These are phyloP conservation scores for Neospermospora avenae DNA, from an alignment of 2,329 filamentous ascomycete species.

Conservation along the genomic window DNA sequence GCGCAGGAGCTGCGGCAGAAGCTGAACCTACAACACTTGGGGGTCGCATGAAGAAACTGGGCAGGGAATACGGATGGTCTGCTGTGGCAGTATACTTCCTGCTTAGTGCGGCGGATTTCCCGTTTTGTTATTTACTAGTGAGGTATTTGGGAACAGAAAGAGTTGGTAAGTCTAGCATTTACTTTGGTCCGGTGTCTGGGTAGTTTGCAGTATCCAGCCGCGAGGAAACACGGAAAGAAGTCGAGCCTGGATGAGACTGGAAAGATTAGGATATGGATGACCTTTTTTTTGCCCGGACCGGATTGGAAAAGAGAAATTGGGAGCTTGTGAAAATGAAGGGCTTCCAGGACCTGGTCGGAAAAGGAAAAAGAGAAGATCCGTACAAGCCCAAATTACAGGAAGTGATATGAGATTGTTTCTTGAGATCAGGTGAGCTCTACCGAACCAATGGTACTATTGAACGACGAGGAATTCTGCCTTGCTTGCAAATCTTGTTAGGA, in stretches of 20 bases:
- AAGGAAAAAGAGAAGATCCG: background rate
- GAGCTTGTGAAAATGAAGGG: background rate
- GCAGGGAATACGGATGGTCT: conserved; percentile 90
- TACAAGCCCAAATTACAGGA: background rate
- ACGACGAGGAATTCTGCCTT: too few relatives aligned
- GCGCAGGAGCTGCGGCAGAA: conserved; percentile 10
- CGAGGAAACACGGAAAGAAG: background rate
- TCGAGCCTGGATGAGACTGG: background rate
- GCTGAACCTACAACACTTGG: conserved; percentile 27
- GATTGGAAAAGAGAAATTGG: background rate
- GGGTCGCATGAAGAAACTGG: conserved; percentile 68
- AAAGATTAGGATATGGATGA: background rate
- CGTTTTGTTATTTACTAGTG: conserved; percentile 90
- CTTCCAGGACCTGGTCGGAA: background rate
- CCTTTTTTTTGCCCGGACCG: too few relatives aligned
- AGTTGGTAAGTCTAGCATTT: conserved; percentile 59
- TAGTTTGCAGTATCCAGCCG: background rate
- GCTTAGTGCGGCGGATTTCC: conserved; percentile 84
- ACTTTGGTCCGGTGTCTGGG: background rate
- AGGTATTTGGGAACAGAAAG: conserved; percentile 77
- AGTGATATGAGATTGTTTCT: background rate
- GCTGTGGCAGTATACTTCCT: conserved; percentile 87
- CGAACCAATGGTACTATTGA: too few relatives aligned
- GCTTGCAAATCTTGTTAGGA: too few relatives aligned
- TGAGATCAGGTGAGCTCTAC: background rate